Evolutionary conservation across 1,284 basidiomycete genomes (phyloP), one percentile per base, ranked within the genome.

Genomic region (Pyrrhoderma lamaoense): DNA sequence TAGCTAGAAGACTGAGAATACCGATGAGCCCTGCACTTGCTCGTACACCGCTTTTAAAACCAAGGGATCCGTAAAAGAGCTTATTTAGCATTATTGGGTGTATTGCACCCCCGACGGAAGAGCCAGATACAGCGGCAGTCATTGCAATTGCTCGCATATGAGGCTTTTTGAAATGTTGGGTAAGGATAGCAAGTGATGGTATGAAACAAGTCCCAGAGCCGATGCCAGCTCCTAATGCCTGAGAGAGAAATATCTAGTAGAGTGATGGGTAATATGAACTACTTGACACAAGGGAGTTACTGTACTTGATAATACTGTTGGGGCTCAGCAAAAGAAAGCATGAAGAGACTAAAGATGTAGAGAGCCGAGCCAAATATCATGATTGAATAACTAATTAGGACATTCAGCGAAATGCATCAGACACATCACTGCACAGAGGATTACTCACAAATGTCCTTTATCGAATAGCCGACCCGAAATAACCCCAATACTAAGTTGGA

Each of bases 291-390:
- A 66, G 55, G 66, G 55, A 44, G 55, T 61, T 58, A 35, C 13
- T 42, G 55, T 51, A 69, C 71, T 61, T 73, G 71, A 56, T 73
- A 73, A 49, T 67, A 71, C 42, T 72, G 64, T 23, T 66, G 62
- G 8, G 67, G 58, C 14, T 69, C 63, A 0, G 68, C 62, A n/a
- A 72, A 57, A 0, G 71, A 72, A 21, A 73, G 64, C 71, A 72
- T 72, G 59, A 73, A 72, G 4, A 72, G 62, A 49, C 65, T 70
- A 52, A 70, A 66, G 8, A 67, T 60, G 35, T 68, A 65, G n/a
- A 73, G 56, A 2, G 65, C 8, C 1, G 65, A 60, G 2, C 69
- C 71, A 11, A 60, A 61, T 9, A 71, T 65, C 62, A 70, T 69
- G 8, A 72, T 50, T 50, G 66, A 64, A 45, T 68, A 67, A 53